A percentile compares a stretch with the other conserved stretches of the same genome.
Evolutionary conservation across 1,284 basidiomycete genomes (phyloP).

Genomic region (Tilletia indica): DNA sequence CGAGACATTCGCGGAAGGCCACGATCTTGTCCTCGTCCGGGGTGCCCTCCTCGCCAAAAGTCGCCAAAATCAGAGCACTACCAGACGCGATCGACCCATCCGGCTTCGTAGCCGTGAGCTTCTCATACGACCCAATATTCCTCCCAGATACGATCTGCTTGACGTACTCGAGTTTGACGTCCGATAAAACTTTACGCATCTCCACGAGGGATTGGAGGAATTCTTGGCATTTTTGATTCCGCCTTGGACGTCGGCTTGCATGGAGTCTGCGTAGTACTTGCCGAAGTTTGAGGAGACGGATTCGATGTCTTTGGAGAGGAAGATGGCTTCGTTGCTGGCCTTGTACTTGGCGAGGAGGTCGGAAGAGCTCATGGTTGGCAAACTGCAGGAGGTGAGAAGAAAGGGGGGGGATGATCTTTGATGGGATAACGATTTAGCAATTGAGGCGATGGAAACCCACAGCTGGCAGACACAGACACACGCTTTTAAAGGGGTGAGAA

Average conservation of each 20-base stretch:
- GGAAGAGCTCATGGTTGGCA: neutral
- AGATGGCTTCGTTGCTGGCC: constrained; percentile 8
- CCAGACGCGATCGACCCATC: neutral
- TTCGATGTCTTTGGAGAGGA: constrained; percentile 4
- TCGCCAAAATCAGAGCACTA: neutral
- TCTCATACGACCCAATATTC: constrained; percentile 9
- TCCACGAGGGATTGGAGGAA: constrained; percentile 4
- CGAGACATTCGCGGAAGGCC: neutral
- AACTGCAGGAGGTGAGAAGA: too few relatives aligned
- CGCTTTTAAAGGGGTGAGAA: too few relatives aligned
- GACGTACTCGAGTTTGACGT: constrained; percentile 3
- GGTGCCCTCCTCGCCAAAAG: neutral
- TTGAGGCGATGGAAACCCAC: too few relatives aligned
- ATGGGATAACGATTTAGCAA: too few relatives aligned
- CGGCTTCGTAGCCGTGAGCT: constrained; percentile 4
- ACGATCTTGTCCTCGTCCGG: constrained; percentile 8
- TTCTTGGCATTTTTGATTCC: neutral
- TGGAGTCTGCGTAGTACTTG: neutral
- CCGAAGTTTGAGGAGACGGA: constrained; percentile 6
- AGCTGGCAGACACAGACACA: too few relatives aligned
- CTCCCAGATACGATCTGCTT: neutral
- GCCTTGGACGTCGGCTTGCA: neutral
- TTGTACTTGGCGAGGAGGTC: constrained; percentile 15
- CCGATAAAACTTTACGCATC: neutral
- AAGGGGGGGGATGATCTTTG: too few relatives aligned